Evolutionary conservation across 2,329 filamentous ascomycete species (phyloP).

Genomic region (Amesomyces nigricolor): DNA sequence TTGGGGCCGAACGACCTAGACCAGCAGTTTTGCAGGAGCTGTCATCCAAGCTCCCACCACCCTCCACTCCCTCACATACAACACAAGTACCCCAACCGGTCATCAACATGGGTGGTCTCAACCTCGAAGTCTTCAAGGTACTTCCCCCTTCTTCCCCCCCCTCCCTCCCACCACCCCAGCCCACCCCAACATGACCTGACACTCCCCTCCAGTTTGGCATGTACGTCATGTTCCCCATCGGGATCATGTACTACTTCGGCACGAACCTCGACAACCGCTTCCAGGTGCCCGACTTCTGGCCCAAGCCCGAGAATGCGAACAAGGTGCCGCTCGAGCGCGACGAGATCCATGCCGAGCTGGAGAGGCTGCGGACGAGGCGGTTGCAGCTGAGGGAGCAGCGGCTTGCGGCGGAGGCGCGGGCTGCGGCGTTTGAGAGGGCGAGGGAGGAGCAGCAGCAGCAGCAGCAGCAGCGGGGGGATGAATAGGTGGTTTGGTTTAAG

Average conservation of each 20-base stretch:
- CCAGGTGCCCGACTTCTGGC: conserved; percentile 88
- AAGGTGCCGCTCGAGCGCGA: conserved; percentile 70
- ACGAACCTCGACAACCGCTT: conserved; percentile 95
- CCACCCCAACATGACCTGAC: background rate
- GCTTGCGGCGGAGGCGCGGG: conserved; percentile 36
- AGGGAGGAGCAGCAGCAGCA: conserved; percentile 19
- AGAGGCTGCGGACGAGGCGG: conserved; percentile 58
- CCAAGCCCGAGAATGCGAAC: conserved; percentile 70
- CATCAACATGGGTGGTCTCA: conserved; percentile 66
- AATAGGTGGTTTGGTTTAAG: background rate
- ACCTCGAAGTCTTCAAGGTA: conserved; percentile 94
- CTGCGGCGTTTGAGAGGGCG: conserved; percentile 16
- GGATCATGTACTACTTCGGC: conserved; percentile 99
- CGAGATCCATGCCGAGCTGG: conserved; percentile 76
- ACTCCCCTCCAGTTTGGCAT: conserved; percentile 70
- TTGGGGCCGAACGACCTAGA: conserved; percentile 2
- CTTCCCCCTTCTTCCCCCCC: conserved; percentile 16
- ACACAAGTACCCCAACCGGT: background rate
- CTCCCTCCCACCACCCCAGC: conserved; percentile 1
- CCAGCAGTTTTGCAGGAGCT: background rate
- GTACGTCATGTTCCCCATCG: conserved; percentile 98
- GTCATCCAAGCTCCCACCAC: background rate
- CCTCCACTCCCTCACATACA: background rate
- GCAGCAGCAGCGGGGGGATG: conserved; percentile 17
- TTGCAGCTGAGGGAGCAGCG: conserved; percentile 72